Conservation (phyloP, 306 rosid genomes). For the Cucumis cinereus region DNA sequence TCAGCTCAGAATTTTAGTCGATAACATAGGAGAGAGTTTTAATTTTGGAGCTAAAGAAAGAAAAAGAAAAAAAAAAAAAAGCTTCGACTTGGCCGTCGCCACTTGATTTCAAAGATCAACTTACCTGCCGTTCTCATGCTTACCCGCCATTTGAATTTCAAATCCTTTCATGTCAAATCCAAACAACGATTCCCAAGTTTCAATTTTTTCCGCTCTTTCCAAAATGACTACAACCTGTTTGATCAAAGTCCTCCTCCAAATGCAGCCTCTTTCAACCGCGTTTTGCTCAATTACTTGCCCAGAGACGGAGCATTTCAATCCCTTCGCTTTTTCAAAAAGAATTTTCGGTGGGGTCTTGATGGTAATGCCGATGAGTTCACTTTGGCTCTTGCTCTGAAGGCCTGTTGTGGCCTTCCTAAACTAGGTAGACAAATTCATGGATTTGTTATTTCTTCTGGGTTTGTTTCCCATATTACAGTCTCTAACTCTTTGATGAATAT, state of each 20-base stretch:
- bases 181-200: conserved; percentile 6
- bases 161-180: conserved; percentile 5
- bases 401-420: conserved; percentile 42
- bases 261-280: conserved; percentile 25
- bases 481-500: conserved; percentile 71
- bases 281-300: conserved; percentile 34
- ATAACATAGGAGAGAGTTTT: too few species aligned
- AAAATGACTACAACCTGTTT: conserved; percentile 33
- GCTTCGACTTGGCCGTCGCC: not conserved
- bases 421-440: conserved; percentile 57
- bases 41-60: not conserved
- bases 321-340: conserved; percentile 35
- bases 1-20: too few species aligned
- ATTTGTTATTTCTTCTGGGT: conserved; percentile 32
- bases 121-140: conserved; percentile 21
- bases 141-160: conserved; percentile 27
- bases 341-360: conserved; percentile 17
- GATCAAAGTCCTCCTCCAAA: conserved; percentile 37
- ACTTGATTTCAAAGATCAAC: not conserved
- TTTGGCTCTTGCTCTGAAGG: conserved; percentile 53
- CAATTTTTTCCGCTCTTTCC: conserved; percentile 13
- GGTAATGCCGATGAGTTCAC: conserved; percentile 33
- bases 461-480: conserved; percentile 27
- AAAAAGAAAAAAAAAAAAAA: not conserved
- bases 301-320: conserved; percentile 29